Evolutionary conservation across 352 stramenopile genomes (phyloP).

Genomic region (Lagenidium sp.): DNA sequence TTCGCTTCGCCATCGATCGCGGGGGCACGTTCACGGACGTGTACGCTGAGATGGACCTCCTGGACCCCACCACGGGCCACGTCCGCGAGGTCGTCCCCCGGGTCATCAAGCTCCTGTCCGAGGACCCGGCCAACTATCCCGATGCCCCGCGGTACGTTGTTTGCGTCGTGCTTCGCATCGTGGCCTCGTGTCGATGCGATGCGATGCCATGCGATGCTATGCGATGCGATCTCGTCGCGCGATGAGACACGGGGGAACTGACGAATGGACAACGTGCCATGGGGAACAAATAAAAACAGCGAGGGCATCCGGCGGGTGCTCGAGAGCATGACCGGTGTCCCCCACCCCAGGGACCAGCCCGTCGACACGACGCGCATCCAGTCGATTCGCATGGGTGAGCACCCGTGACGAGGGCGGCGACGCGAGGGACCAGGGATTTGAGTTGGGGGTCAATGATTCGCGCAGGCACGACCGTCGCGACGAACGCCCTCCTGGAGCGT

Average conservation of each 20-base stretch:
- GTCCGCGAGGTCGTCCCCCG: slow-evolving; percentile 45
- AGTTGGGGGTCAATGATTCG: too few species aligned
- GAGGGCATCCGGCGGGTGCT: slow-evolving; percentile 93
- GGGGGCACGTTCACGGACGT: slow-evolving; percentile 98
- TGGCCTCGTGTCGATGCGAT: too few species aligned
- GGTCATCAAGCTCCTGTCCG: slow-evolving; percentile 96
- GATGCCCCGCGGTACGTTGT: slow-evolving; percentile 89
- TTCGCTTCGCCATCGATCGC: slow-evolving; percentile 96
- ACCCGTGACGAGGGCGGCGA: too few species aligned
- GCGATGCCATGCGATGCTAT: too few species aligned
- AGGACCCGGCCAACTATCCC: slow-evolving; percentile 96
- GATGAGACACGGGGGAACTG: neutral
- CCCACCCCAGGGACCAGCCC: slow-evolving; percentile 72
- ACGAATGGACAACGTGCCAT: slow-evolving; percentile 7
- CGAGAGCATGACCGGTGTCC: slow-evolving; percentile 86
- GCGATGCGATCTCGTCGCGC: neutral
- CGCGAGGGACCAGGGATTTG: too few species aligned
- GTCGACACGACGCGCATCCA: slow-evolving; percentile 90
- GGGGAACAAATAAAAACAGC: slow-evolving; percentile 25
- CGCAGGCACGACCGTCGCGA: slow-evolving; percentile 95
- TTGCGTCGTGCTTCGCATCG: neutral
- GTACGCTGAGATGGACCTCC: slow-evolving; percentile 90
- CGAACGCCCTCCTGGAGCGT: slow-evolving; percentile 98
- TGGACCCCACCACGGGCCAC: slow-evolving; percentile 35
- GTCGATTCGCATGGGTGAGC: slow-evolving; percentile 94